These are phyloP conservation scores for Chrysochromulina parva DNA, from an alignment of 78 protist species.

Conservation along the genomic window DNA sequence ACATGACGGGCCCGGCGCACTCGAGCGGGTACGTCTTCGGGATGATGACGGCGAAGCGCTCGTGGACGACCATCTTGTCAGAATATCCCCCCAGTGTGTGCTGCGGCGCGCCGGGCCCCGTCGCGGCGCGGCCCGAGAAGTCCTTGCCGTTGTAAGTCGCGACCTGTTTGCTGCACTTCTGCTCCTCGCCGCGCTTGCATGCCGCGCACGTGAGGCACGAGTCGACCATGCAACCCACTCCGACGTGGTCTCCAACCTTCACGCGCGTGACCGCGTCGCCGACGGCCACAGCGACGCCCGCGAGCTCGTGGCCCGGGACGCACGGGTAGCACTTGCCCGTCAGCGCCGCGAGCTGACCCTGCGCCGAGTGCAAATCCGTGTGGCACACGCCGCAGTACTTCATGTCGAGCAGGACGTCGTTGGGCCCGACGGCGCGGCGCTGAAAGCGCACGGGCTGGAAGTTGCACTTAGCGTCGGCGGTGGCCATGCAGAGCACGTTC, in stretches of 20 bases:
- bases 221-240: constrained; percentile 56
- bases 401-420: constrained; percentile 43
- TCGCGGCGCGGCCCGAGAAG: neutral
- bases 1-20: constrained; percentile 59
- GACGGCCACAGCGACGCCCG: neutral
- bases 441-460: neutral
- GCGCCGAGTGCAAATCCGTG: constrained; percentile 23
- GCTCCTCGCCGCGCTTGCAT: constrained; percentile 53
- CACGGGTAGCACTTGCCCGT: constrained; percentile 11
- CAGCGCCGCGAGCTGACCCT: neutral
- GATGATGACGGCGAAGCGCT: constrained; percentile 23
- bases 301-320: constrained; percentile 68
- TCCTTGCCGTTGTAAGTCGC: neutral
- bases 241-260: constrained; percentile 41
- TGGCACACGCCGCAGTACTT: constrained; percentile 39
- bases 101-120: too few species aligned
- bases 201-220: constrained; percentile 31
- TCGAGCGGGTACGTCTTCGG: constrained; percentile 30
- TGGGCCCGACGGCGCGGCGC: neutral
- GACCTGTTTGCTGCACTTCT: neutral
- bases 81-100: constrained; percentile 48
- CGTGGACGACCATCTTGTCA: neutral
- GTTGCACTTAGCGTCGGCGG: neutral
- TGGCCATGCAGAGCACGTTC: neutral
- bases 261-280: neutral